Evolutionary conservation across 2,329 filamentous ascomycete species (phyloP).

Genomic region (Xylaria sp.): DNA sequence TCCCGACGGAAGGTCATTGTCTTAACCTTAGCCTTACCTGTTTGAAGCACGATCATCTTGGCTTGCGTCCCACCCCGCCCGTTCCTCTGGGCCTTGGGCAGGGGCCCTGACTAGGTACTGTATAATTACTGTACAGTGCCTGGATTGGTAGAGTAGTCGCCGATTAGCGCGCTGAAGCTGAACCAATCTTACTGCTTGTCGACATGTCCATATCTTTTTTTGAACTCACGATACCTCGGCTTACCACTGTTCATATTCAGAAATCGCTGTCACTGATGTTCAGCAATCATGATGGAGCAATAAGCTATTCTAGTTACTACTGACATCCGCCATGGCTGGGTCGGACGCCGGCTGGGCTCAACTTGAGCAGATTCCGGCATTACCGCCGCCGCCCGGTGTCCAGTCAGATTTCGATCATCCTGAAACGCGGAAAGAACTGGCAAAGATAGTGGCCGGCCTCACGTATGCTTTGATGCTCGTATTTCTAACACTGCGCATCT

Average conservation of each 20-base stretch:
- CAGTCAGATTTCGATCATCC: conserved; percentile 36
- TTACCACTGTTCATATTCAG: neutral
- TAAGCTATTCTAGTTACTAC: neutral
- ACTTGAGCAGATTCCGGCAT: conserved; percentile 30
- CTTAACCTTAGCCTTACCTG: neutral
- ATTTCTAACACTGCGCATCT: conserved; percentile 39
- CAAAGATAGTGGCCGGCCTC: conserved; percentile 35
- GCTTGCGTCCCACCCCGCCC: neutral
- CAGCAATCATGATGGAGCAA: conserved; percentile 6
- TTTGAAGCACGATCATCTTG: neutral
- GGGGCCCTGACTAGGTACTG: no score
- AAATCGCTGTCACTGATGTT: neutral
- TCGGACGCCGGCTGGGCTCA: conserved; percentile 17
- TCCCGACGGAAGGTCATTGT: neutral
- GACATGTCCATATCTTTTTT: conserved; percentile 1
- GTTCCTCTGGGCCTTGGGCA: neutral
- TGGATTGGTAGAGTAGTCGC: no score
- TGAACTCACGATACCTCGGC: neutral
- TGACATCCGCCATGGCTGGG: conserved; percentile 15
- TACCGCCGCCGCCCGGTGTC: conserved; percentile 38
- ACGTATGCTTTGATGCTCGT: conserved; percentile 39
- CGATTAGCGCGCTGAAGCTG: neutral
- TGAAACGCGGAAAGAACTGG: conserved; percentile 26
- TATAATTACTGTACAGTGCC: no score
- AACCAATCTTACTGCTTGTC: conserved; percentile 1